Conservation (phyloP, 495 filamentous ascomycete genomes). For the Friedmanniomyces simplex region DNA sequence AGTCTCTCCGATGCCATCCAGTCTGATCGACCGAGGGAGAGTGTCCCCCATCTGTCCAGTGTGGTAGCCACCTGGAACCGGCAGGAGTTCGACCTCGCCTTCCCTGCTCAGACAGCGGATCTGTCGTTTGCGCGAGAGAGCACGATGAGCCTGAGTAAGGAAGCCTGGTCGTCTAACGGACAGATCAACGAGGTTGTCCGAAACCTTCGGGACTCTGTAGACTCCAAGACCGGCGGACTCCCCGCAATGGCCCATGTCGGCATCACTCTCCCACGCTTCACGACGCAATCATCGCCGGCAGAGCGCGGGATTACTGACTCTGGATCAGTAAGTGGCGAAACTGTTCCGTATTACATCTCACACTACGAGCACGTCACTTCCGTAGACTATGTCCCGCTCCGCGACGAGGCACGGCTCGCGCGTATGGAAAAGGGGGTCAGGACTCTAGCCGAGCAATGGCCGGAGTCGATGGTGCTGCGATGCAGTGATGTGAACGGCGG, state of each 20-base stretch:
- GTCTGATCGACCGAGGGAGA: neutral
- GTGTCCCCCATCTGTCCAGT: neutral
- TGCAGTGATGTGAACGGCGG: conserved; percentile 3
- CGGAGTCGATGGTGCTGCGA: neutral
- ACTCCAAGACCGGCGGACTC: neutral
- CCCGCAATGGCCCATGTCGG: neutral
- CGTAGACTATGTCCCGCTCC: neutral
- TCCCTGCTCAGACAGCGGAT: neutral
- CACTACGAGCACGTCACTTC: neutral
- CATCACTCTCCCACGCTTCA: neutral
- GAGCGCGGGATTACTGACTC: neutral
- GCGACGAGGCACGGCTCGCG: neutral
- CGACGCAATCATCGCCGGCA: neutral
- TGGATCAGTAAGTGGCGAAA: neutral
- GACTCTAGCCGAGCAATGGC: neutral
- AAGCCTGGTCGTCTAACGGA: neutral
- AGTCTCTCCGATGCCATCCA: neutral
- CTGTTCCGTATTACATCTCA: neutral
- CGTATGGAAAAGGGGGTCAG: neutral
- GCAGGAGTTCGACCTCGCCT: neutral
- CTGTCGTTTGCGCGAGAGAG: neutral
- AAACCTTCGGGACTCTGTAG: neutral
- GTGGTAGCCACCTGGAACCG: neutral
- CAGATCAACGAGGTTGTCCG: neutral
- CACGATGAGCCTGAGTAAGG: neutral